Conservation (phyloP, 352 stramenopile species). For the Pythium apleroticum region DNA sequence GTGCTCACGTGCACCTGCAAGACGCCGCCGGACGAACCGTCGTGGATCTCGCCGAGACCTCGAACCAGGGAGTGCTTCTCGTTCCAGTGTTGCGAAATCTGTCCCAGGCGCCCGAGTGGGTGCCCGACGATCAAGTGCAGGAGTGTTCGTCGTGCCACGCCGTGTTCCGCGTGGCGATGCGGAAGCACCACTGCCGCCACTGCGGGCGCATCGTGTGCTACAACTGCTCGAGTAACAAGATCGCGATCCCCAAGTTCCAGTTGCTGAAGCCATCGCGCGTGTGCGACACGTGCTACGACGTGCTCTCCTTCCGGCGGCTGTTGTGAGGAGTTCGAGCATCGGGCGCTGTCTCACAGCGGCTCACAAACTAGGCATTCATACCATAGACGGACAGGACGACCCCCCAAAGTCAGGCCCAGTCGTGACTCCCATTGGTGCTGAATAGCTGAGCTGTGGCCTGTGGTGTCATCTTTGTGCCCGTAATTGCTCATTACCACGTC, state of each 20-base stretch:
- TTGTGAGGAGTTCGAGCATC: constrained; percentile 34
- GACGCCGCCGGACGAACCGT: constrained; percentile 81
- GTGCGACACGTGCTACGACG: constrained; percentile 84
- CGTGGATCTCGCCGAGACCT: constrained; percentile 81
- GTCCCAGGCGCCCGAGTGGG: constrained; percentile 52
- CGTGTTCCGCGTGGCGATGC: constrained; percentile 78
- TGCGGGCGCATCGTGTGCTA: constrained; percentile 84
- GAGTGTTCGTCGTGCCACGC: constrained; percentile 78
- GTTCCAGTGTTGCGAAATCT: constrained; percentile 83
- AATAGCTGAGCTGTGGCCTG: no score
- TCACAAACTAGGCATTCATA: no score
- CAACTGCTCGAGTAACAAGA: constrained; percentile 86
- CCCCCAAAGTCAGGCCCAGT: no score
- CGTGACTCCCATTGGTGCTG: no score
- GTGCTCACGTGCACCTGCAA: constrained; percentile 74
- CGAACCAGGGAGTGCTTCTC: constrained; percentile 76
- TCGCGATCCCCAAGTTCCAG: constrained; percentile 84
- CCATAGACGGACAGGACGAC: not conserved
- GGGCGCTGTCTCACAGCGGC: not conserved
- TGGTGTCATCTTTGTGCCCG: not conserved
- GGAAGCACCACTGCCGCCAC: constrained; percentile 82
- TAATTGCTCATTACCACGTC: not conserved
- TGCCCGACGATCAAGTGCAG: constrained; percentile 64
- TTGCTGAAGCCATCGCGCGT: constrained; percentile 65
- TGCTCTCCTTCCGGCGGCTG: constrained; percentile 81